Conservation (phyloP, 495 filamentous ascomycete genomes). For the Poronia punctata region DNA sequence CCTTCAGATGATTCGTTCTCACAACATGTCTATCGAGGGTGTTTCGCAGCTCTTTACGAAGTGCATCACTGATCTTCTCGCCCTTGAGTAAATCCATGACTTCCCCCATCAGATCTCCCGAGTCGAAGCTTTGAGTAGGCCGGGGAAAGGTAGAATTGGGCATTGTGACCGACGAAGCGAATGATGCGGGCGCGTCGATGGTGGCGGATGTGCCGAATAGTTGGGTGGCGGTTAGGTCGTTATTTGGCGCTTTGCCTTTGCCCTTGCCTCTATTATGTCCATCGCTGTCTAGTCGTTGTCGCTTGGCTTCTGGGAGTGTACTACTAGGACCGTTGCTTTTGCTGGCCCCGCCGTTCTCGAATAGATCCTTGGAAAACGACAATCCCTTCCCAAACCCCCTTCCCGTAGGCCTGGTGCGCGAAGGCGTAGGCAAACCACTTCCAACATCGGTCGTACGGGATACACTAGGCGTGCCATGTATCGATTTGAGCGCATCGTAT, state of each 20-base stretch:
- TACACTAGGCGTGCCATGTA: conserved; percentile 1
- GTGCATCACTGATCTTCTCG: conserved; percentile 35
- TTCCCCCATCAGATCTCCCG: conserved; percentile 45
- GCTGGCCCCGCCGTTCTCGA: conserved; percentile 6
- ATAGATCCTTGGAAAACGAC: conserved; percentile 17
- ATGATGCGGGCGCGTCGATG: conserved; percentile 2
- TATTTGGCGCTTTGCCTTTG: too few relatives aligned
- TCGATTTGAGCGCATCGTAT: conserved; percentile 5
- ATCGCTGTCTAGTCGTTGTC: conserved; percentile 7
- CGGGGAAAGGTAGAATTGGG: conserved; percentile 7
- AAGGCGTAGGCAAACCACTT: conserved; percentile 19
- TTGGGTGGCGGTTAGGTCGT: neutral
- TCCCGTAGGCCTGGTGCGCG: too few relatives aligned
- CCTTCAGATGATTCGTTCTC: too few relatives aligned
- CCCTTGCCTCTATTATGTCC: too few relatives aligned
- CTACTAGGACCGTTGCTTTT: neutral
- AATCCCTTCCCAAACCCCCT: too few relatives aligned
- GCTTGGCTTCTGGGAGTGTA: neutral
- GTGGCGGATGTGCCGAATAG: conserved; percentile 7
- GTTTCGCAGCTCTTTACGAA: conserved; percentile 35
- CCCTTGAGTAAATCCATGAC: conserved; percentile 45
- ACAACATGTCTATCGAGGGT: conserved; percentile 53
- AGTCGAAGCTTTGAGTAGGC: too few relatives aligned
- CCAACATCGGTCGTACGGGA: conserved; percentile 1
- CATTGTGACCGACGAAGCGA: neutral